These are phyloP conservation scores for Oleoguttula mirabilis DNA, from an alignment of 495 filamentous ascomycete genomes.

Conservation along the genomic window DNA sequence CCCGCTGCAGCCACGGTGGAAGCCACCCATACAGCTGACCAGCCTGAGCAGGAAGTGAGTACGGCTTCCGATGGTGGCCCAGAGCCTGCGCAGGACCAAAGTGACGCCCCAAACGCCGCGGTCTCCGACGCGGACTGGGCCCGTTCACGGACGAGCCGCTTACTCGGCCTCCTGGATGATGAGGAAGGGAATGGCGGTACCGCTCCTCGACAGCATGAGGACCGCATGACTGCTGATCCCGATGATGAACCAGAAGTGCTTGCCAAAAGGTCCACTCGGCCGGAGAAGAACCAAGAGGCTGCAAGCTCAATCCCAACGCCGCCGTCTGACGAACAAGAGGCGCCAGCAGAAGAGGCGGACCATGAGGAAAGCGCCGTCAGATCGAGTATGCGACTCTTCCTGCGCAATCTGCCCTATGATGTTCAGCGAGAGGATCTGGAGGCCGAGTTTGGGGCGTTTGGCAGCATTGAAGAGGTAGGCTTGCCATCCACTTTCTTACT, in stretches of 20 bases:
- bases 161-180: constrained; percentile 73
- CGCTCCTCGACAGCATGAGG: no score
- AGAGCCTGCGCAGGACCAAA: background rate
- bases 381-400: constrained; percentile 60
- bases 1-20: no score
- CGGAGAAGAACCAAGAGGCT: background rate
- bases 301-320: constrained; percentile 4
- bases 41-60: background rate
- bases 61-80: background rate
- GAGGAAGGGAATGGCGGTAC: constrained; percentile 25
- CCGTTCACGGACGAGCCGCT: constrained; percentile 77
- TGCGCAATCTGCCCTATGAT: constrained; percentile 78
- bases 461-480: constrained; percentile 77
- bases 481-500: constrained; percentile 16
- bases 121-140: constrained; percentile 84
- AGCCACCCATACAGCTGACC: background rate
- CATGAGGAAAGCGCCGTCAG: constrained; percentile 33
- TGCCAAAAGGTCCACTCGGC: background rate
- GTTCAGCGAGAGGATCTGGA: constrained; percentile 66
- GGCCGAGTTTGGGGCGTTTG: constrained; percentile 55
- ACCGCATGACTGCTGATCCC: background rate
- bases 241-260: constrained; percentile 21
- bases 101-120: constrained; percentile 9
- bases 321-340: constrained; percentile 19
- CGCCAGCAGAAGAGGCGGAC: constrained; percentile 22